phyloP scores from a whole-genome alignment of 108 stramenopile species.

The Epipyxis sp. region DNA sequence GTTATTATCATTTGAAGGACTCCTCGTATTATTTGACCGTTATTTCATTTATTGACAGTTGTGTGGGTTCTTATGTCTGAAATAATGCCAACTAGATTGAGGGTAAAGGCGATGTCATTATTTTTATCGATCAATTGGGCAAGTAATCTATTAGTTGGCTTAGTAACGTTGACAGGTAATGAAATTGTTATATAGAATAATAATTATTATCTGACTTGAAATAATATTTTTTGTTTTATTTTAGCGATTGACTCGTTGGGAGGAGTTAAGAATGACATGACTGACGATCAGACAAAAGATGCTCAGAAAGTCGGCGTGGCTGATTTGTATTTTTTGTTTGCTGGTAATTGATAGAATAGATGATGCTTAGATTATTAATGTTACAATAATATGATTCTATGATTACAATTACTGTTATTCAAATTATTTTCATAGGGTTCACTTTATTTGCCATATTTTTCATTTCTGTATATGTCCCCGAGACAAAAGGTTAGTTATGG shows the following conservation, averaged over 20 bases:
- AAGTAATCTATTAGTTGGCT: slow-evolving; percentile 16
- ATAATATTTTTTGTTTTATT: no score
- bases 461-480: neutral
- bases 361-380: no score
- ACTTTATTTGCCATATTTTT: neutral
- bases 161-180: slow-evolving; percentile 23
- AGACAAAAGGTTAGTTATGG: neutral
- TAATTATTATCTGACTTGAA: no score
- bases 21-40: no score
- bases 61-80: slow-evolving; percentile 48
- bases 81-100: slow-evolving; percentile 49
- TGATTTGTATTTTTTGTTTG: slow-evolving; percentile 19
- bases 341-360: no score
- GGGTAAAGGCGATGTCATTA: slow-evolving; percentile 42
- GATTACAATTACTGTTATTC: no score
- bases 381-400: no score
- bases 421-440: no score
- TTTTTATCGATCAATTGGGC: slow-evolving; percentile 49
- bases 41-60: no score
- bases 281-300: slow-evolving; percentile 1
- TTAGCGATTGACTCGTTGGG: slow-evolving; percentile 21
- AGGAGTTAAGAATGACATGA: slow-evolving; percentile 13
- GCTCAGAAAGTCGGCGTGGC: slow-evolving; percentile 14
- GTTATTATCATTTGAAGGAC: no score
- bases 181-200: no score